phyloP scores from a whole-genome alignment of 2,329 filamentous ascomycete species.

The Lomentospora prolificans region DNA sequence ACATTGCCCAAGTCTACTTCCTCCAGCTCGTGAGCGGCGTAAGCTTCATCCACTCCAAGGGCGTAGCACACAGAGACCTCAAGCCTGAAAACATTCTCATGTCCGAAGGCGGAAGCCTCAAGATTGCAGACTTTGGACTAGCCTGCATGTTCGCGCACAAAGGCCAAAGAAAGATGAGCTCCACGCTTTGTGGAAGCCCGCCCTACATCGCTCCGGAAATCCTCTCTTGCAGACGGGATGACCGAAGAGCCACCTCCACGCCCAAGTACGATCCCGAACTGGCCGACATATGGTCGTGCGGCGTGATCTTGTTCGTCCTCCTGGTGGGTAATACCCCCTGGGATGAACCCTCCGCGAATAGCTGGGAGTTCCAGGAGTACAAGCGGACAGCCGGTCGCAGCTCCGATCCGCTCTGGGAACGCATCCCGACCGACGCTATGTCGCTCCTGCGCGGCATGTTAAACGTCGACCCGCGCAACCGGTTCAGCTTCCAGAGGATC shows the following conservation, averaged over 20 bases:
- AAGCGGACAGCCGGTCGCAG: constrained; percentile 69
- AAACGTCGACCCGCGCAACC: constrained; percentile 60
- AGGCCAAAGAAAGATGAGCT: constrained; percentile 69
- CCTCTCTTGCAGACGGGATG: constrained; percentile 39
- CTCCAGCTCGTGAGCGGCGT: constrained; percentile 82
- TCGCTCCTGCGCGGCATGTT: constrained; percentile 91
- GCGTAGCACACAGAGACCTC: constrained; percentile 83
- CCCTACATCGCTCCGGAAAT: constrained; percentile 98
- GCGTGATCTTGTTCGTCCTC: constrained; percentile 93
- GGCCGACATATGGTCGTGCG: constrained; percentile 94
- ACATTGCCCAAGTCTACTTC: constrained; percentile 96
- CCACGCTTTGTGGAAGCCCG: constrained; percentile 87
- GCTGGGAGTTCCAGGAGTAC: constrained; percentile 89
- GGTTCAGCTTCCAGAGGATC: constrained; percentile 81
- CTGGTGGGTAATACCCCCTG: constrained; percentile 95
- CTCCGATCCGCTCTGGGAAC: constrained; percentile 75
- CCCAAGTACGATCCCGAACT: constrained; percentile 65
- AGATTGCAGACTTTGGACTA: constrained; percentile 94
- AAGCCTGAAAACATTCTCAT: constrained; percentile 95
- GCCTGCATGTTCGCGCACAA: constrained; percentile 90
- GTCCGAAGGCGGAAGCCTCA: constrained; percentile 73
- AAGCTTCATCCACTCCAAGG: constrained; percentile 91
- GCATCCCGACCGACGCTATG: constrained; percentile 61
- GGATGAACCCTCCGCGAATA: constrained; percentile 80
- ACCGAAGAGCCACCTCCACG: constrained; percentile 34